Evolutionary conservation across 345 rosid genomes (phyloP), one percentile per base, ranked within the genome.

Genomic region (Camelina sativa): DNA sequence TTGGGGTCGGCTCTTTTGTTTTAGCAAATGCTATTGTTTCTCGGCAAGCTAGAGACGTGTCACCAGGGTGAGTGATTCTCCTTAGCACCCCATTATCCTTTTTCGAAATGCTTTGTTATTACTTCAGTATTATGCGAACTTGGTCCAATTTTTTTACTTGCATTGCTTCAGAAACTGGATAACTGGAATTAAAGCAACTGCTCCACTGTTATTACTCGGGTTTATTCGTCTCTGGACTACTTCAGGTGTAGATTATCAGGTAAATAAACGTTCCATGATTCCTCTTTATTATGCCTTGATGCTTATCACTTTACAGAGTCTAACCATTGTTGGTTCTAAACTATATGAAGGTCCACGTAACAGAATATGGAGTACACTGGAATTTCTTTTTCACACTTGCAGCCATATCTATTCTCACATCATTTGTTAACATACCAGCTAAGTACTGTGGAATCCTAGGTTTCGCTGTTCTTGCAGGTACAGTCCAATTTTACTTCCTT

Each of bases 311-410:
- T 77, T 44, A 40, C 51, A 38, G 47, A 30, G 7, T 62, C 66
- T n/a, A 72, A 74, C 30, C 62, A 37, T 47, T 59, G 52, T 48
- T 16, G 46, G 37, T 50, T 62, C 4, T 65, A 4, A 15, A 52
- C 41, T 61, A 37, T 81, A 67, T 67, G 64, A 69, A 91, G 97
- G 91, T 90, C 68, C 98, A 90, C 71, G 81, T 81, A 20, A 93
- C 88, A 13, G 97, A 95, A 80, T 90, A 92, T 71, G 96, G 97
- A 79, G 85, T 89, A 32, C 97, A 95, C 66, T 89, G 99, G 97
- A 90, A 92, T 76, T 95, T 92, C 89, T 95, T 94, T 81, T 92
- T 91, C 85, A 90, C 97, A 3, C 93, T 92, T 54, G 97, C 97
- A 40, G 89, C 86, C 55, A 91, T 92, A 65, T 82, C 93, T 58